Evolutionary conservation across 192 early-diverging fungal species (phyloP), one percentile per base, ranked within the genome.

Genomic region (Coemansia sp.): DNA sequence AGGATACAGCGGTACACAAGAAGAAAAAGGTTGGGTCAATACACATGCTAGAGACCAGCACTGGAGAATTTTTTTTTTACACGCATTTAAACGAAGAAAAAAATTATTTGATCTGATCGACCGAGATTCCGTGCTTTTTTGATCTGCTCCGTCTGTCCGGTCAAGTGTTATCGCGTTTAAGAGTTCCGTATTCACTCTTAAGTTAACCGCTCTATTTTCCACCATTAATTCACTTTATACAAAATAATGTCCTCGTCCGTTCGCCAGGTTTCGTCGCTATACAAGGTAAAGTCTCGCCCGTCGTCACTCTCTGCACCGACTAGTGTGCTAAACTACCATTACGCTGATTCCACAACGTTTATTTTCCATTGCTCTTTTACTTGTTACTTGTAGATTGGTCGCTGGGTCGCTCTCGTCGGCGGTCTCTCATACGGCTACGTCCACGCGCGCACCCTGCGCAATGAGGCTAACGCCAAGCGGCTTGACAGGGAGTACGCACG

Each of bases 181-280:
- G 27, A 30, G 27, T 30, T 30, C 27, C 27, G 2, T 30, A 7
- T 30, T 30, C n/a, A n/a, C n/a, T n/a, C 27, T 30, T 2, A 2
- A 7, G 7, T 30, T 5, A 30, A 30, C 27, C 27, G 27, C 7
- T 30, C 27, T n/a, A n/a, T n/a, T 7, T 30, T 2, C 27, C 27
- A 7, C 27, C 7, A 30, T 30, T 30, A 30, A 30, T 30, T 30
- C 27, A 30, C 27, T 7, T 30, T 7, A 30, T 30, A 30, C 27
- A 30, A 30, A 39, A 51, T 54, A 23, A 65, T 61, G 66, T 61
- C 66, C 42, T 13, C 72, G 24, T 59, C 60, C 19, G 66, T 79
- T 39, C 69, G 76, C 57, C 62, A 79, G 62, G 70, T 79, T 69
- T 73, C 76, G 59, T 79, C 76, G 53, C 70, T 79, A 11, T 79